Evolutionary conservation across 495 filamentous ascomycete species (phyloP), one percentile per base, ranked within the genome.

Genomic region (Stereocaulon alpinum): DNA sequence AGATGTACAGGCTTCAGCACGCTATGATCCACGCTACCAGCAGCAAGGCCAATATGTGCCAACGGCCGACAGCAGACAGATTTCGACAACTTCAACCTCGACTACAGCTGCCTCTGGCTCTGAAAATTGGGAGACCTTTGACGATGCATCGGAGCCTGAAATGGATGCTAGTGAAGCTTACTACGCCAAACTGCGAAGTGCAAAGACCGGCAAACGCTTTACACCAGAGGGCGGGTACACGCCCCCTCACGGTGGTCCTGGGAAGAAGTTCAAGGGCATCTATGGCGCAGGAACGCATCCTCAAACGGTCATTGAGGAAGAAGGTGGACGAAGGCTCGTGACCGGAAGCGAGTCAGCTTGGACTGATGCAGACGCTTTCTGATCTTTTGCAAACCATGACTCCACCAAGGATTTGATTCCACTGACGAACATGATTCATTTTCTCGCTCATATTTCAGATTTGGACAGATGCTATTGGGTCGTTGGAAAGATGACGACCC

Each of bases 51-150:
- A 74, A 20, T 76, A 75, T 47, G 66, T 70, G 6, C 75, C 78
- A 30, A 72, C 74, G 12, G 76, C 79, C 30, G 76, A 78, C 18
- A 77, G 74, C 37, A 74, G 88, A 59, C 86, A 91, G 62, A 83
- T 85, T n/a, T 90, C 87, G 4, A 84, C 81, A 60, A 81, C 83
- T 10, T 87, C 83, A 3, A 79, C 79, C 17, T 68, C 74, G 32
- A 81, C 78, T 61, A 88, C 86, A 1, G 76, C 73, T 4, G 78
- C 85, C 3, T 86, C 87, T 12, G 88, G 89, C 3, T 92, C 87
- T 0, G 91, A 95, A 72, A 96, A 96, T 70, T 96, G 91, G 91
- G 90, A 96, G 74, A 94, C 89, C 24, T 95, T 90, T 61, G 86
- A 89, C 63, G 86, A 89, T 68, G 81, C 78, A 43, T 85, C 82